Evolutionary conservation across 2,329 filamentous ascomycete genomes (phyloP).

Genomic region (Hymenoscyphus fraxineus): DNA sequence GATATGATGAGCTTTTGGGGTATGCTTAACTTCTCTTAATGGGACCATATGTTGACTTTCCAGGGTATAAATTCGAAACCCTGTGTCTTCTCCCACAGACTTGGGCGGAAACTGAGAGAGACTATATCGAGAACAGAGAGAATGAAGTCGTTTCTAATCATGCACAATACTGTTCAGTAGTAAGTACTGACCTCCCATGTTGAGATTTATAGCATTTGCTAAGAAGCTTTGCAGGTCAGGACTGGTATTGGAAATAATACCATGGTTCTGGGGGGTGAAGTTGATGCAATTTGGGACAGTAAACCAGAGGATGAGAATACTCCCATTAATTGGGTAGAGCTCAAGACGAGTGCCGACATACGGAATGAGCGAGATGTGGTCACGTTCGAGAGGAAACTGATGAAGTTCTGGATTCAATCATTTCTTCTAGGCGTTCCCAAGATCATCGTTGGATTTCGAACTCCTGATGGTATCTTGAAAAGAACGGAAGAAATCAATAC

Average conservation of each 20-base stretch:
- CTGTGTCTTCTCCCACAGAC: slow-evolving; percentile 70
- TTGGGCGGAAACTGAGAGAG: slow-evolving; percentile 69
- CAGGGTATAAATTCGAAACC: slow-evolving; percentile 96
- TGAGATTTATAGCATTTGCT: background rate
- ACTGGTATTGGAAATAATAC: slow-evolving; percentile 76
- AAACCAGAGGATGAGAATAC: slow-evolving; percentile 59
- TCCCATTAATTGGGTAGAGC: slow-evolving; percentile 87
- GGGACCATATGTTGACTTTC: slow-evolving; percentile 4
- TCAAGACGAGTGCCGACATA: slow-evolving; percentile 83
- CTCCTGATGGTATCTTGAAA: slow-evolving; percentile 65
- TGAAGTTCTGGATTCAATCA: slow-evolving; percentile 96
- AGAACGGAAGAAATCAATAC: slow-evolving; percentile 77
- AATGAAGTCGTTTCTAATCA: slow-evolving; percentile 76
- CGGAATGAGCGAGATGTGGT: slow-evolving; percentile 62
- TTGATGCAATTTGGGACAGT: slow-evolving; percentile 86
- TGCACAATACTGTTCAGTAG: slow-evolving; percentile 89
- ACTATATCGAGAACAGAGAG: slow-evolving; percentile 74
- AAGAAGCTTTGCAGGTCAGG: slow-evolving; percentile 48
- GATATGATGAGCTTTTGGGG: slow-evolving; percentile 94
- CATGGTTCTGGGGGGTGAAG: slow-evolving; percentile 85
- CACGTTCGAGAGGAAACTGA: slow-evolving; percentile 82
- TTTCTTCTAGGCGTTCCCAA: slow-evolving; percentile 90
- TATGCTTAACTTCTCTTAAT: slow-evolving; percentile 35
- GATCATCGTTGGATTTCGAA: slow-evolving; percentile 86
- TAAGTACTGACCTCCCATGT: background rate